Evolutionary conservation across 108 stramenopile genomes (phyloP), one percentile per base, ranked within the genome.

Genomic region (Cyclotella choctawhatcheeana): DNA sequence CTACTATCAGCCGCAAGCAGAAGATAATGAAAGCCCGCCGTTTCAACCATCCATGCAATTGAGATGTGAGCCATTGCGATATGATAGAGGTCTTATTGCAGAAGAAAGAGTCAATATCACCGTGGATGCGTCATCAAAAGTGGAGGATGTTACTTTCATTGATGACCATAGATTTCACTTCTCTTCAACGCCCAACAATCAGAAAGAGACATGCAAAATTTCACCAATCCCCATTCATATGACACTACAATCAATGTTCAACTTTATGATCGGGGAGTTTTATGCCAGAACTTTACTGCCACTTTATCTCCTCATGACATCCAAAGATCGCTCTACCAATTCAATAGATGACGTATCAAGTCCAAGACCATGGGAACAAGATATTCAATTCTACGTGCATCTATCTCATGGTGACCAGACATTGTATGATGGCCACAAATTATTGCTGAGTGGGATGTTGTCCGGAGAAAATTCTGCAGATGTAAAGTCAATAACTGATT

Each of bases 211-310:
- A 27, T 47, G 59, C 27, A 40, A 60, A 21, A 34, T 37, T 37
- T 60, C 59, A 16, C 6, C 4, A 18, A 37, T 37, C 18, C 48
- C 52, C 16, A 82, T 69, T 4, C 86, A 86, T 48, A 60, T 86
- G 3, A 60, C 78, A 12, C 55, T 86, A 14, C 81, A 84, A 55
- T 78, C 69, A 12, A 6, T 70, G 22, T 82, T 81, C 50, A 84
- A 82, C 74, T 69, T 74, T 30, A 86, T 86, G 86, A 64, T 86
- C 26, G 86, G 86, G 0, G 86, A 86, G 31, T 86, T 86, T 44
- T 86, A 86, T 54, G 33, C 79, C 4, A 32, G 79, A 13, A 64
- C 79, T 1, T 52, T 81, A 22, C 22, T 81, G 8, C 35, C 37
- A 27, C 44, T 81, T 8, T 50, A 69, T 58, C 47, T 35, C 31